A percentile compares a stretch with the other conserved stretches of the same genome.
Evolutionary conservation across 306 rosid genomes (phyloP).

Genomic region (Trifolium dubium): DNA sequence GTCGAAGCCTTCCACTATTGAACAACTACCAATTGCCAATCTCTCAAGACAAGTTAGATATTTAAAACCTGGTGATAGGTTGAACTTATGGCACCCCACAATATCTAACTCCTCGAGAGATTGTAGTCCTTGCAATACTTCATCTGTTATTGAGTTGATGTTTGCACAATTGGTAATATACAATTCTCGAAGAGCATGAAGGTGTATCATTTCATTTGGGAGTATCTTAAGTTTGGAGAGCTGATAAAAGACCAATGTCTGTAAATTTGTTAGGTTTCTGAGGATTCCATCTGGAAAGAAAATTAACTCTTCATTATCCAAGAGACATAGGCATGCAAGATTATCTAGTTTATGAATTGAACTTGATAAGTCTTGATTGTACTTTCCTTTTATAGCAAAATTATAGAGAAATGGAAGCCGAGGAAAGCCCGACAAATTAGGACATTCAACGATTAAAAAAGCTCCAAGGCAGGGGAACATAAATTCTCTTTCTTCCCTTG

Average conservation of each 20-base stretch:
- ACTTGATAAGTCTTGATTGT: neutral
- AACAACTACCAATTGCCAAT: neutral
- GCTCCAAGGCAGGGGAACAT: neutral
- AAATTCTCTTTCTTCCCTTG: neutral
- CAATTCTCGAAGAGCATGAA: neutral
- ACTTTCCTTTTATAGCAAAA: neutral
- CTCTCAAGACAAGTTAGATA: slow-evolving; percentile 14
- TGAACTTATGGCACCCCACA: neutral
- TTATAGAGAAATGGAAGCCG: neutral
- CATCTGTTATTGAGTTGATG: neutral
- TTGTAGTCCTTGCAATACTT: neutral
- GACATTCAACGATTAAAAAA: neutral
- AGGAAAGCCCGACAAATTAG: neutral
- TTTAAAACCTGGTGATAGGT: slow-evolving; percentile 10
- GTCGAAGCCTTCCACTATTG: neutral
- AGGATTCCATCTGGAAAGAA: too few species aligned
- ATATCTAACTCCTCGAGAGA: neutral
- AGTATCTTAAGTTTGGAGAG: neutral
- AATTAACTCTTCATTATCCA: too few species aligned
- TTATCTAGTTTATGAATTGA: neutral
- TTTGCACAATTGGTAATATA: neutral
- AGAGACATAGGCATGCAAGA: too few species aligned
- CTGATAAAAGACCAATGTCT: neutral
- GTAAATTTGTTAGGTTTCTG: too few species aligned
- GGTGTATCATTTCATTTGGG: neutral